Conservation (phyloP, 2,329 filamentous ascomycete genomes). For the Xylaria sp. region DNA sequence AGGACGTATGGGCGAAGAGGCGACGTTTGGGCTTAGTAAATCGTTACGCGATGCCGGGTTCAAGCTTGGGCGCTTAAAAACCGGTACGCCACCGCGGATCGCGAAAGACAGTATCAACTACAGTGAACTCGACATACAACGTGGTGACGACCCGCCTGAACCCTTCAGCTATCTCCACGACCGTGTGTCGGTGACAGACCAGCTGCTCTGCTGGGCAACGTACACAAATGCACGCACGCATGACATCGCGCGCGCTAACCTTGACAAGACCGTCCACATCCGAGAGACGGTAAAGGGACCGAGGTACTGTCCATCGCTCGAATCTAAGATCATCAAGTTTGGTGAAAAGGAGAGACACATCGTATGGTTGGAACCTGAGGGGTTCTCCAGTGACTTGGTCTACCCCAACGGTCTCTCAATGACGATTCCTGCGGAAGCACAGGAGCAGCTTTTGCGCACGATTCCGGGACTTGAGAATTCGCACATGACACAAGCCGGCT, state of each 20-base stretch:
- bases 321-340: constrained; percentile 93
- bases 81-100: constrained; percentile 90
- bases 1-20: constrained; percentile 92
- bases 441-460: constrained; percentile 85
- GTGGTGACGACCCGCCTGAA: constrained; percentile 83
- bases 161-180: constrained; percentile 94
- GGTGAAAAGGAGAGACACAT: constrained; percentile 83
- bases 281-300: constrained; percentile 94
- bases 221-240: constrained; percentile 87
- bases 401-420: constrained; percentile 98
- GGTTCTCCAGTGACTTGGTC: constrained; percentile 87
- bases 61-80: constrained; percentile 89
- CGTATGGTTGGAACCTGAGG: constrained; percentile 97
- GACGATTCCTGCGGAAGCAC: constrained; percentile 90
- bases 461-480: constrained; percentile 90
- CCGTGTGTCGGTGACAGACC: constrained; percentile 79
- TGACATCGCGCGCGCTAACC: constrained; percentile 83
- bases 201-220: constrained; percentile 87
- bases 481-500: constrained; percentile 92
- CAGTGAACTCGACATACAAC: constrained; percentile 74
- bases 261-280: constrained; percentile 97
- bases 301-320: constrained; percentile 93
- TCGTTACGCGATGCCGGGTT: constrained; percentile 91
- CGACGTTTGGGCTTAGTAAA: constrained; percentile 91
- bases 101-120: constrained; percentile 87